Base-by-base conservation (phyloP, 2,329 filamentous ascomycete species). In the Penicillium sp. region DNA sequence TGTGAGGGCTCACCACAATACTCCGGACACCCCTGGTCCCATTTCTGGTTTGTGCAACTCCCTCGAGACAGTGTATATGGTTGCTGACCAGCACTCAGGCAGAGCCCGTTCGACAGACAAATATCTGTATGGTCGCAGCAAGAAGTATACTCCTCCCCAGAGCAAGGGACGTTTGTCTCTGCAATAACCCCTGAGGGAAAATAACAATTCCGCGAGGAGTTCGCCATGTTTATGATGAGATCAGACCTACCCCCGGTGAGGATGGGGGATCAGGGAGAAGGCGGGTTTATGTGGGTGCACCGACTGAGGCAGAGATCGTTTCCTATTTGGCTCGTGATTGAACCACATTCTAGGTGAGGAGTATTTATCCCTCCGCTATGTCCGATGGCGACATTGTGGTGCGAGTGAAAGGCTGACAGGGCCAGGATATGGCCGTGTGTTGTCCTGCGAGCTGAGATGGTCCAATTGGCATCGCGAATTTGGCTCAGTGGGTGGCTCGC, bases 21-120 rank as follows among this genome's bases (percentile, higher is more conserved):
- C 30, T 64, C 54, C 3, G 70, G 69, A 45, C 70, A 71, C 23
- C 65, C 66, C 5, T 64, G 49, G n/a, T 63, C 66, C 73, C 74
- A 76, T 13, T 65, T 64, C 23, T 69, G 47, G 56, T 73, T 68
- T 9, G 73, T 75, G 60, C 73, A 76, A 7, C 55, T 65, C 1
- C 70, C 72, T 30, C 72, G 67, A 3, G 71, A 71, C 3, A 74
- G 51, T 8, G 66, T 63, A 35, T 68, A 75, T 1, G 71, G 71
- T 29, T 67, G 65, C 19, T 74, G 69, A 26, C 30, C 48, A 7
- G 64, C 54, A 30, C 67, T 64, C 41, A 73, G 55, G 56, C 73
- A 76, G 29, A 71, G 67, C 6, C 73, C 71, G 57, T 75, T 76
- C 21, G 54, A 57, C 7, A 65, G 60, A 50, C 74, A 76, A 52